Percentiles rank a stretch among this genome's conserved stretches.
Conservation (phyloP, 2,329 filamentous ascomycete species). For the Colletotrichum sp. region DNA sequence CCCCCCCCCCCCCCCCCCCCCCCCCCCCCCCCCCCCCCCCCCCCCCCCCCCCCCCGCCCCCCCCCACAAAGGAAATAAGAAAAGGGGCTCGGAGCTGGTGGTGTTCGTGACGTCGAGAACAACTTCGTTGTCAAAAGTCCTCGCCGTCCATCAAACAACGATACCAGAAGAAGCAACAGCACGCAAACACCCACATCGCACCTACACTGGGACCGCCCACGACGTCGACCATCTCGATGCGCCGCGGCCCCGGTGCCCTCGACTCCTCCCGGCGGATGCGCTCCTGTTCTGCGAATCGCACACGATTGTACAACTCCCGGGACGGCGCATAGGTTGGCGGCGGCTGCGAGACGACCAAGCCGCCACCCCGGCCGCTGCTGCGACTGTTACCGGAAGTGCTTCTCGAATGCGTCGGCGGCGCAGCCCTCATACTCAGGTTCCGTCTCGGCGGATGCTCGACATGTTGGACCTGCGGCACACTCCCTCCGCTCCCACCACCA, state of each 20-base stretch:
- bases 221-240: conserved; percentile 4
- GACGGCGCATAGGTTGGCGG: conserved; percentile 4
- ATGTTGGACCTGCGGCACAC: background rate
- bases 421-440: background rate
- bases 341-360: background rate
- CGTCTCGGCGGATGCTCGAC: background rate
- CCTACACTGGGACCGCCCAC: background rate
- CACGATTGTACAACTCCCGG: conserved; percentile 1
- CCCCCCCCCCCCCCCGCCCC: too few species aligned
- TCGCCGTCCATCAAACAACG: conserved; percentile 12
- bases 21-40: too few species aligned
- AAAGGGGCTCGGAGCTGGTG: background rate
- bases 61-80: background rate
- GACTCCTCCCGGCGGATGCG: background rate
- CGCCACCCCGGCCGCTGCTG: background rate
- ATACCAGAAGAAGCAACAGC: conserved; percentile 17
- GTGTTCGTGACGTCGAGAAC: background rate
- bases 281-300: conserved; percentile 11
- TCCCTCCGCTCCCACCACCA: background rate
- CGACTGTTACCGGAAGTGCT: background rate
- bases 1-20: too few species aligned
- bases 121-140: background rate
- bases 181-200: conserved; percentile 12
- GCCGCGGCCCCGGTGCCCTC: background rate
- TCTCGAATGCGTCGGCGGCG: background rate